Evolutionary conservation across 208 protist species (phyloP).

Genomic region (Trypanosomatidae sp.): DNA sequence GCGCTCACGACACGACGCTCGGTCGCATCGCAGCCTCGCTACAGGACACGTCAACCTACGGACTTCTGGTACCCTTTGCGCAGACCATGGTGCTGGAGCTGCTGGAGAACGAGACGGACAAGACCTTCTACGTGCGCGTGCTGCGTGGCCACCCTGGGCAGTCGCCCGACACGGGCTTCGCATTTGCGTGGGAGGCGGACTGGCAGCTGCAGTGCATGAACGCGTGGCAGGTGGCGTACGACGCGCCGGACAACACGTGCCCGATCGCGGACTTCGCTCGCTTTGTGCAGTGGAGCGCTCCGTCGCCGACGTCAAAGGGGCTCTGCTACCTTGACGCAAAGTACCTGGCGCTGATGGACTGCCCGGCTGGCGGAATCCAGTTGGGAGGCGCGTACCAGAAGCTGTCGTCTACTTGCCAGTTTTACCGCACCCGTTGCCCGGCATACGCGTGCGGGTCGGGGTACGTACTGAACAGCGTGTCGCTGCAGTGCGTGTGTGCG

Average conservation of each 20-base stretch:
- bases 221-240: conserved; percentile 26
- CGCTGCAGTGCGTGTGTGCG: conserved; percentile 28
- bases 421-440: conserved; percentile 25
- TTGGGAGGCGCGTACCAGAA: neutral
- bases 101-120: conserved; percentile 28
- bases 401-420: conserved; percentile 20
- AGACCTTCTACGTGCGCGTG: conserved; percentile 45
- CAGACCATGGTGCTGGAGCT: conserved; percentile 56
- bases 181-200: conserved; percentile 32
- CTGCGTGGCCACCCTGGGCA: conserved; percentile 48
- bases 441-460: conserved; percentile 21
- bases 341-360: conserved; percentile 18
- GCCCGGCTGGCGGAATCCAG: conserved; percentile 18
- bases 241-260: conserved; percentile 38
- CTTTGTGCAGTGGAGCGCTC: conserved; percentile 33
- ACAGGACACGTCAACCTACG: conserved; percentile 30
- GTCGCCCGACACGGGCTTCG: conserved; percentile 28
- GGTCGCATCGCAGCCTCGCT: conserved; percentile 32
- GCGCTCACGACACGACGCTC: conserved; percentile 51
- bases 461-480: conserved; percentile 21
- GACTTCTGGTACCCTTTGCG: conserved; percentile 49
- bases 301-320: conserved; percentile 31
- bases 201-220: conserved; percentile 47
- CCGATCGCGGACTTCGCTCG: conserved; percentile 46
- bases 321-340: conserved; percentile 50